Evolutionary conservation across 495 filamentous ascomycete species (phyloP).

Genomic region (Aspergillus cristatus): DNA sequence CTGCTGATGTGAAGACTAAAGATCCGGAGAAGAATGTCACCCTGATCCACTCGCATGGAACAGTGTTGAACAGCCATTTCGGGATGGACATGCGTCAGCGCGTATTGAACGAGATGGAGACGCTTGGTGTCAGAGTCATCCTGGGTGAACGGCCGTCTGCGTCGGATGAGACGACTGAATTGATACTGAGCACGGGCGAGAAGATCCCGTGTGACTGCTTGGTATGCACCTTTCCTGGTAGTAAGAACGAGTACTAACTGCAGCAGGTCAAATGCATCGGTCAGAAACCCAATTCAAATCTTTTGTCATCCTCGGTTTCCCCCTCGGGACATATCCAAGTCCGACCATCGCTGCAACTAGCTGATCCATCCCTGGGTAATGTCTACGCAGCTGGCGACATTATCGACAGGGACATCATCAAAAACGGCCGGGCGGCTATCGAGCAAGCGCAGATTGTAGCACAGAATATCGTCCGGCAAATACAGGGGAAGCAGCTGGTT

Average conservation of each 20-base stretch:
- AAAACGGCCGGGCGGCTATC: slow-evolving; percentile 36
- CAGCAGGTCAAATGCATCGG: slow-evolving; percentile 15
- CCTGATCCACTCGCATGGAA: slow-evolving; percentile 43
- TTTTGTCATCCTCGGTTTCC: slow-evolving; percentile 21
- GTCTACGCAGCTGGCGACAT: slow-evolving; percentile 48
- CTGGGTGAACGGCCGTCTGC: slow-evolving; percentile 24
- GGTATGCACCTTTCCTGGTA: slow-evolving; percentile 3
- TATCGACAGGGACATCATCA: slow-evolving; percentile 30
- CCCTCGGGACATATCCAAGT: slow-evolving; percentile 35
- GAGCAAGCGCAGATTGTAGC: slow-evolving; percentile 35
- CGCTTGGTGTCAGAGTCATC: slow-evolving; percentile 32
- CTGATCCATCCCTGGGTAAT: slow-evolving; percentile 17
- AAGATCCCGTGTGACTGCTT: slow-evolving; percentile 12
- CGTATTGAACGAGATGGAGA: slow-evolving; percentile 23
- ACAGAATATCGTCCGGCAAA: slow-evolving; percentile 36
- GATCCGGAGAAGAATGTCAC: slow-evolving; percentile 44
- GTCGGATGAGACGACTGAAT: slow-evolving; percentile 6
- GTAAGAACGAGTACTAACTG: neutral
- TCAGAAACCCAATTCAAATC: slow-evolving; percentile 13
- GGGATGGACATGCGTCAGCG: slow-evolving; percentile 29
- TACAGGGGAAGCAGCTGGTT: slow-evolving; percentile 10
- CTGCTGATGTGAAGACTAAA: slow-evolving; percentile 41
- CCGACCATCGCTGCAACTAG: slow-evolving; percentile 41
- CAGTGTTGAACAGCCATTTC: slow-evolving; percentile 32
- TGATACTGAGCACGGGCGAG: slow-evolving; percentile 5